Percentiles rank a stretch among this genome's conserved stretches.
phyloP scores from a whole-genome alignment of 2,329 filamentous ascomycete species.

The Xylariales sp. region DNA sequence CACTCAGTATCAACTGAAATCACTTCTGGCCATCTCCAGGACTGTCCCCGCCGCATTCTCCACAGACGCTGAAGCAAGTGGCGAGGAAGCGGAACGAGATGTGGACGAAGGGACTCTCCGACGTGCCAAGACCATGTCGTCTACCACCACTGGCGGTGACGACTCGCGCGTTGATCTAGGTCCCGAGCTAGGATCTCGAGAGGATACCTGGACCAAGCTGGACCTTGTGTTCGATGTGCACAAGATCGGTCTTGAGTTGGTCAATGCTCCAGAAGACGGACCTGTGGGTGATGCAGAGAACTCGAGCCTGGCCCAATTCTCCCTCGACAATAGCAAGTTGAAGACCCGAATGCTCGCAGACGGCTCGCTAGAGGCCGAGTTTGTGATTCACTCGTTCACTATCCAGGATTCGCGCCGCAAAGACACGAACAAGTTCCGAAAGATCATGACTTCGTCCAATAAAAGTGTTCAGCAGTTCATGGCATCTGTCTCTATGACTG shows the following conservation, averaged over 20 bases:
- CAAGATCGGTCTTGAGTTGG: slow-evolving; percentile 81
- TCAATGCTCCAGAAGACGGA: slow-evolving; percentile 68
- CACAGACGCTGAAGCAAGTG: slow-evolving; percentile 64
- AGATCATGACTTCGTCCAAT: slow-evolving; percentile 97
- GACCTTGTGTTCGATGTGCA: slow-evolving; percentile 88
- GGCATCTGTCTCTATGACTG: slow-evolving; percentile 91
- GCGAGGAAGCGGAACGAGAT: slow-evolving; percentile 70
- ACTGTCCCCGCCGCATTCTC: slow-evolving; percentile 86
- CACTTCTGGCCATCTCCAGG: slow-evolving; percentile 79
- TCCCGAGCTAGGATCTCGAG: slow-evolving; percentile 65
- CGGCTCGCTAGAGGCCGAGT: slow-evolving; percentile 83
- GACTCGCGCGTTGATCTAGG: slow-evolving; percentile 49
- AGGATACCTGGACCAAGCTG: slow-evolving; percentile 83
- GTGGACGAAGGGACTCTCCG: slow-evolving; percentile 55
- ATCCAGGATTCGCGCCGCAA: slow-evolving; percentile 86
- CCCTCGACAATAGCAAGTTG: slow-evolving; percentile 83
- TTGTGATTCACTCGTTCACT: slow-evolving; percentile 90
- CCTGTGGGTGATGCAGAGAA: slow-evolving; percentile 75
- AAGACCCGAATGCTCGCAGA: slow-evolving; percentile 94
- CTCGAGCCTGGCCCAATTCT: slow-evolving; percentile 88
- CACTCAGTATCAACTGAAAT: slow-evolving; percentile 87
- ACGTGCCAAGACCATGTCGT: slow-evolving; percentile 41
- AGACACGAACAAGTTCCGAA: slow-evolving; percentile 92
- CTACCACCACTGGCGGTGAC: slow-evolving; percentile 31
- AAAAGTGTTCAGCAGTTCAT: slow-evolving; percentile 96